Evolutionary conservation across 106 monocot genomes (phyloP).

Genomic region (Chionographis japonica): DNA sequence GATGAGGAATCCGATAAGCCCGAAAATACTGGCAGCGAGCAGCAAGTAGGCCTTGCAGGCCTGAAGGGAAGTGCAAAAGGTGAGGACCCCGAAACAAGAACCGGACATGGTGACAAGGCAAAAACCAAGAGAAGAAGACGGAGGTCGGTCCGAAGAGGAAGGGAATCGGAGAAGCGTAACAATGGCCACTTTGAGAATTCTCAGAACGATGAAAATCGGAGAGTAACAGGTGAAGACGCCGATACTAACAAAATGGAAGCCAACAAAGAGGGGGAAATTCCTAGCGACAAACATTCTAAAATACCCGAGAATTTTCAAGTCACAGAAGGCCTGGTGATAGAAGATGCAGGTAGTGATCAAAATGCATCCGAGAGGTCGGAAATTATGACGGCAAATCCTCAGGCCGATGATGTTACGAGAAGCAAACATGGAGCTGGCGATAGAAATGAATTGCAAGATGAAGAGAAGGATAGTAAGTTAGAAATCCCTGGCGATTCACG

Average conservation of each 20-base stretch:
- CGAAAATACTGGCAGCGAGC: constrained; percentile 1
- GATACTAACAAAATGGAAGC: background rate
- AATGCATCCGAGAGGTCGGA: background rate
- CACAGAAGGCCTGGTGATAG: background rate
- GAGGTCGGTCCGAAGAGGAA: background rate
- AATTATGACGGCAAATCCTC: too few relatives aligned
- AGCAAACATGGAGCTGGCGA: too few relatives aligned
- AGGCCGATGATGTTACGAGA: too few relatives aligned
- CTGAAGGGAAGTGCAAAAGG: background rate
- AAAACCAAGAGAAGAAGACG: constrained; percentile 12
- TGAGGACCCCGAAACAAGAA: background rate
- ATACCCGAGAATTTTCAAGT: background rate
- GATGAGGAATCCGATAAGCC: constrained; percentile 6
- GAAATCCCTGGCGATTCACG: background rate
- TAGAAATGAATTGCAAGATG: too few relatives aligned
- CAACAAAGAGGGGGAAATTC: background rate
- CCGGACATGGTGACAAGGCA: background rate
- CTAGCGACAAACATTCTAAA: background rate
- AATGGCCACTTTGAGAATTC: background rate
- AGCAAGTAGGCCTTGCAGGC: background rate
- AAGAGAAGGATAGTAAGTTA: background rate
- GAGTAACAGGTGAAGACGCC: background rate
- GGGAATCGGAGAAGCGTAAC: background rate
- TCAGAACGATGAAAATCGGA: background rate
- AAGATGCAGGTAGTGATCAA: too few relatives aligned